phyloP scores from a whole-genome alignment of 2,329 filamentous ascomycete genomes.

The Paraphaeosphaeria minitans region DNA sequence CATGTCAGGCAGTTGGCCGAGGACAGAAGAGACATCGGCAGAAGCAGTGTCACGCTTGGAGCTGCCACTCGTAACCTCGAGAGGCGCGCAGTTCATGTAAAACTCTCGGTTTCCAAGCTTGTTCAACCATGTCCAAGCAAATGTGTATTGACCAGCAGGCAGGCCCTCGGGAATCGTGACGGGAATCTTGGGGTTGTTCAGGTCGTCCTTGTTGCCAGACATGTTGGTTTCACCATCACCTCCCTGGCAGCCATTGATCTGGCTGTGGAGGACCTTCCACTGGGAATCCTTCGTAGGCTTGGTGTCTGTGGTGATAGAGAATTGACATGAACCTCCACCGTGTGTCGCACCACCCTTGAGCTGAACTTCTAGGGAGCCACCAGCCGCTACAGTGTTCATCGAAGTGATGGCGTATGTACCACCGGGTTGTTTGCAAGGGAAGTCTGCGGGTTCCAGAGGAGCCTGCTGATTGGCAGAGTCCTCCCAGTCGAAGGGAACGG shows the following conservation, averaged over 20 bases:
- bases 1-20: constrained; percentile 71
- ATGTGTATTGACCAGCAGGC: constrained; percentile 73
- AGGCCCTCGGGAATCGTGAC: constrained; percentile 75
- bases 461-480: constrained; percentile 60
- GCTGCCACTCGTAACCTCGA: constrained; percentile 63
- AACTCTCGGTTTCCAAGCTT: constrained; percentile 90
- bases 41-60: constrained; percentile 44
- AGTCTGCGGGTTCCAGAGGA: constrained; percentile 69
- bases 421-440: constrained; percentile 76
- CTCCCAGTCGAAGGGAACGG: constrained; percentile 63
- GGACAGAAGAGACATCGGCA: constrained; percentile 36
- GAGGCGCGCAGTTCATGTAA: constrained; percentile 94
- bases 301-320: constrained; percentile 81
- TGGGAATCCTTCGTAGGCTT: constrained; percentile 63
- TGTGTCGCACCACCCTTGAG: constrained; percentile 67
- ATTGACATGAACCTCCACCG: constrained; percentile 90
- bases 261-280: constrained; percentile 90
- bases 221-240: constrained; percentile 53
- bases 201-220: constrained; percentile 23
- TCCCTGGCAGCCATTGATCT: constrained; percentile 80
- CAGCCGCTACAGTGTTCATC: constrained; percentile 60
- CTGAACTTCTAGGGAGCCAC: constrained; percentile 55
- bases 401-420: constrained; percentile 59
- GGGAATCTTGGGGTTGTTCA: constrained; percentile 68
- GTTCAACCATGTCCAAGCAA: constrained; percentile 97